Evolutionary conservation across 2,329 filamentous ascomycete species (phyloP).

Genomic region (Huntiella moniliformis): DNA sequence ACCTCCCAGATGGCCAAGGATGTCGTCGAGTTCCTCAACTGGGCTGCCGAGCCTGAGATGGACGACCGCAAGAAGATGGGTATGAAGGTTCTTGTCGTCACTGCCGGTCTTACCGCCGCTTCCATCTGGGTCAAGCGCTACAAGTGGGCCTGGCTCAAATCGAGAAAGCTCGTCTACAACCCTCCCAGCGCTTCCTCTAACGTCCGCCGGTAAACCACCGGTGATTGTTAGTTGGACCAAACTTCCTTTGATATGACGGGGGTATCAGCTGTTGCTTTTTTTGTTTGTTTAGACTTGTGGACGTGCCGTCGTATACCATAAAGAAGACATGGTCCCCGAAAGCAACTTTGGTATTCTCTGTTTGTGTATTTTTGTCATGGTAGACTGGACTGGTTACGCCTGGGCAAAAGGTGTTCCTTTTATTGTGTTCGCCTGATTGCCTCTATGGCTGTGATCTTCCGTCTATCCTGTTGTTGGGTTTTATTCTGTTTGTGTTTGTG

Average conservation of each 20-base stretch:
- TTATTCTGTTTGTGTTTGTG: background rate
- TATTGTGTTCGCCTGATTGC: too few relatives aligned
- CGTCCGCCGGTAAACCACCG: slow-evolving; percentile 26
- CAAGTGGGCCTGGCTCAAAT: slow-evolving; percentile 96
- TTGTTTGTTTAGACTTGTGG: background rate
- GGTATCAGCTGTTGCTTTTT: background rate
- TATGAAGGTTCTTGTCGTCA: slow-evolving; percentile 79
- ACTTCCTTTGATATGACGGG: background rate
- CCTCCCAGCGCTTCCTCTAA: slow-evolving; percentile 42
- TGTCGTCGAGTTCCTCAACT: slow-evolving; percentile 96
- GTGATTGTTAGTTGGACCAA: too few relatives aligned
- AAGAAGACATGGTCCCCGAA: too few relatives aligned
- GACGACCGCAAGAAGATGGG: slow-evolving; percentile 99
- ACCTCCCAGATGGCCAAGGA: slow-evolving; percentile 99
- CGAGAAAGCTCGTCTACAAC: slow-evolving; percentile 79
- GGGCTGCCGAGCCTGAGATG: slow-evolving; percentile 97
- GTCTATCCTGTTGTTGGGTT: background rate
- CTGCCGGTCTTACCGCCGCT: slow-evolving; percentile 60
- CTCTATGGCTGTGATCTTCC: too few relatives aligned
- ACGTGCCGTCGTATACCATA: too few relatives aligned
- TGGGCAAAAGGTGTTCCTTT: too few relatives aligned
- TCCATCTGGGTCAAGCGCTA: slow-evolving; percentile 98
- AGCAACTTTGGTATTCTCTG: background rate
- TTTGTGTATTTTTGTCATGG: background rate
- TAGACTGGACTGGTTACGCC: background rate